Evolutionary conservation across 805 yeast genomes (phyloP).

Genomic region (Metschnikowia matae): DNA sequence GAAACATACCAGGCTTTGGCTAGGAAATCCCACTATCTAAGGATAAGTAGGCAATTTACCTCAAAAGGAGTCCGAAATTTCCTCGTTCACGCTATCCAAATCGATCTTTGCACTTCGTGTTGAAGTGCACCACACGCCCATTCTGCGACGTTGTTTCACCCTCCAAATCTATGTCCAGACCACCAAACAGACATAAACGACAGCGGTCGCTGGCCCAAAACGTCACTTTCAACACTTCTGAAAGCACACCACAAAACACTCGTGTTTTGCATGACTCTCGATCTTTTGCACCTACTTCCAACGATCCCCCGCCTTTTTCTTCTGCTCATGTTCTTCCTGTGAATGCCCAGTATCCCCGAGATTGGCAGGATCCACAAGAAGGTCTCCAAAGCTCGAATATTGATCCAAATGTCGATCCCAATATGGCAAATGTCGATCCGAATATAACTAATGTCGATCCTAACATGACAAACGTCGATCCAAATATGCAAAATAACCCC

Average conservation of each 20-base stretch:
- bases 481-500: not conserved
- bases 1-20: too few species aligned
- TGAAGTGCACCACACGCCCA: not conserved
- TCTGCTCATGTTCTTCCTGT: not conserved
- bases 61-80: not conserved
- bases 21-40: too few species aligned
- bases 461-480: not conserved
- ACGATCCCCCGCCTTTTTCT: not conserved
- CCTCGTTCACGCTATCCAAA: not conserved
- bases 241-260: not conserved
- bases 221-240: not conserved
- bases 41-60: not conserved
- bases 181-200: constrained; percentile 6
- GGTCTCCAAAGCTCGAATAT: not conserved
- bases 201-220: constrained; percentile 7
- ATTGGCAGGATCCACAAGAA: not conserved
- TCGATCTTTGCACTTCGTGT: not conserved
- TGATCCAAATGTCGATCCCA: not conserved
- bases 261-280: not conserved
- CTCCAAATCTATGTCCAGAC: not conserved
- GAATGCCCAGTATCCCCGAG: not conserved
- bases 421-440: not conserved
- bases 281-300: not conserved
- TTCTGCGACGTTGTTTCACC: not conserved
- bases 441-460: not conserved